phyloP scores from a whole-genome alignment of 2,329 filamentous ascomycete species.

The Arthrobotrys pseudoclavata region DNA sequence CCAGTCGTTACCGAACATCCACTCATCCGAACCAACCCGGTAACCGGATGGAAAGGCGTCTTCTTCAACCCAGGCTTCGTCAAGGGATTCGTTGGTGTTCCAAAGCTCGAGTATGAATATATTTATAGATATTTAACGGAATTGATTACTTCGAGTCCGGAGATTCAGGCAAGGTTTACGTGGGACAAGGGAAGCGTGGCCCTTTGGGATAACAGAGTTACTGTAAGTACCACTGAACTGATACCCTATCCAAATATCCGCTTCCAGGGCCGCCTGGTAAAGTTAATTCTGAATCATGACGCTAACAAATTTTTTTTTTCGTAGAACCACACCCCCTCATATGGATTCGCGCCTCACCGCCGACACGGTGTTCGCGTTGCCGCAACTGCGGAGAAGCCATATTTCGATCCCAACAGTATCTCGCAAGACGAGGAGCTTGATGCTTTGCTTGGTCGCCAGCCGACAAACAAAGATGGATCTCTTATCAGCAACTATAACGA shows the following conservation, averaged over 20 bases:
- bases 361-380: slow-evolving; percentile 69
- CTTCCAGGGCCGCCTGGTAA: neutral
- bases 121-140: slow-evolving; percentile 71
- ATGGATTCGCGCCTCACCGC: slow-evolving; percentile 72
- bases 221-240: slow-evolving; percentile 66
- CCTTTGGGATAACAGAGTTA: slow-evolving; percentile 76
- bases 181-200: slow-evolving; percentile 77
- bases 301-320: neutral
- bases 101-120: slow-evolving; percentile 71
- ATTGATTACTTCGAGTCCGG: slow-evolving; percentile 73
- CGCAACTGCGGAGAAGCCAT: slow-evolving; percentile 65
- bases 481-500: slow-evolving; percentile 73
- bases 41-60: slow-evolving; percentile 74
- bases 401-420: slow-evolving; percentile 65
- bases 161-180: slow-evolving; percentile 77
- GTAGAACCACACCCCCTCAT: slow-evolving; percentile 71
- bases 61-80: slow-evolving; percentile 74
- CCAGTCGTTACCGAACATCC: slow-evolving; percentile 72
- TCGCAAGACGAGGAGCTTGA: slow-evolving; percentile 72
- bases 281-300: neutral
- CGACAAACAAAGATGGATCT: slow-evolving; percentile 72
- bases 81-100: slow-evolving; percentile 72
- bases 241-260: neutral
- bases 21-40: slow-evolving; percentile 73
- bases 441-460: slow-evolving; percentile 68